Conservation (phyloP, 176 grass and related monocot species). For the Ensete ventricosum region DNA sequence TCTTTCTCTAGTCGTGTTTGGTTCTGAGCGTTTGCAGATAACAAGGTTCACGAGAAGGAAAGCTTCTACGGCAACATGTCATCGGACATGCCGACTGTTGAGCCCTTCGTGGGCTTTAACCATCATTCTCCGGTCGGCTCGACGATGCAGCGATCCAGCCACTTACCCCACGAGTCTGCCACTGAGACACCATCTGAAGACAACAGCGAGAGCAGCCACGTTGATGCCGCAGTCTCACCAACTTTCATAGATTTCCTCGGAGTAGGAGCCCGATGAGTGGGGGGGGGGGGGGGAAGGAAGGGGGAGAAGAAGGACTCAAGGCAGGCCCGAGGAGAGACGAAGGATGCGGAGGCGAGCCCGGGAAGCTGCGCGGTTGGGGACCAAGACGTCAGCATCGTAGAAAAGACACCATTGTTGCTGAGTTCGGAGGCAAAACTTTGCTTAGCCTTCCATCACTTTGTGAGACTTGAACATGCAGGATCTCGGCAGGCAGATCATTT, state of each 20-base stretch:
- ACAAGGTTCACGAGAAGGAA: neutral
- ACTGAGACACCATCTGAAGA: conserved; percentile 2
- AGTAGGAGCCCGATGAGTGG: conserved; percentile 11
- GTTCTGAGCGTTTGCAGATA: neutral
- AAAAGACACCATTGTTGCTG: too few relatives aligned
- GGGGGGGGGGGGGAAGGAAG: too few relatives aligned
- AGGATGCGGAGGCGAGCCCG: too few relatives aligned
- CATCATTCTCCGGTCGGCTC: neutral
- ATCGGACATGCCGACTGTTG: neutral
- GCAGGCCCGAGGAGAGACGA: too few relatives aligned
- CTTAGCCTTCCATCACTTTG: too few relatives aligned
- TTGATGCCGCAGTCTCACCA: conserved; percentile 3
- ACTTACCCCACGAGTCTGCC: neutral
- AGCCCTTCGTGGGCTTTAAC: neutral
- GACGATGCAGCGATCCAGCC: neutral
- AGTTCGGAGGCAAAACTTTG: too few relatives aligned
- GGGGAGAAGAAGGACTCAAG: too few relatives aligned
- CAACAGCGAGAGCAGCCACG: neutral
- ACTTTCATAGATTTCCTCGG: conserved; percentile 28
- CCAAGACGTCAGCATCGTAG: too few relatives aligned
- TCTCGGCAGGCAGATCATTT: too few relatives aligned
- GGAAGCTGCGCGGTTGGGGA: too few relatives aligned
- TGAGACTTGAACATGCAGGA: too few relatives aligned
- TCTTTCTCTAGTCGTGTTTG: neutral
- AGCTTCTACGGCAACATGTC: neutral